Conservation (phyloP, 2,329 filamentous ascomycete species). For the Arthrocladium fulminans region DNA sequence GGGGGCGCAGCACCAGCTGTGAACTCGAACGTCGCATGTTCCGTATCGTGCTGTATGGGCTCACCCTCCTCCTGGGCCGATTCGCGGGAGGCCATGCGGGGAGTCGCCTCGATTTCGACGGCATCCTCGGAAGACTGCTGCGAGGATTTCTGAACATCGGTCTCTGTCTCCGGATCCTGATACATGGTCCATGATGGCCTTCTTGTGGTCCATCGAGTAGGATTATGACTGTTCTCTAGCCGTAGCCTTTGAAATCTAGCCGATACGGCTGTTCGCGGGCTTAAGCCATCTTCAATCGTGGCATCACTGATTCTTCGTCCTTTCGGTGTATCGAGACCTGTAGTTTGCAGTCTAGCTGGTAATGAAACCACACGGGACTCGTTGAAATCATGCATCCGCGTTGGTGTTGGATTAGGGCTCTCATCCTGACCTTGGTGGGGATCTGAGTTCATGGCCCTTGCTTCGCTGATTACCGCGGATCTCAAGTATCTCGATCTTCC, state of each 20-base stretch:
- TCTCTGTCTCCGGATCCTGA: background rate
- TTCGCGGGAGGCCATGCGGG: background rate
- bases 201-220: background rate
- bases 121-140: background rate
- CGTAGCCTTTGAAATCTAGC: constrained; percentile 1
- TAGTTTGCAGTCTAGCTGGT: constrained; percentile 1
- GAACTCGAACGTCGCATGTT: background rate
- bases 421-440: background rate
- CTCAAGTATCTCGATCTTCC: background rate
- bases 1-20: background rate
- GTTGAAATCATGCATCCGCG: background rate
- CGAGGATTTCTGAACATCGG: background rate
- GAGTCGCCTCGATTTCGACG: background rate
- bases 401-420: background rate
- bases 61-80: background rate
- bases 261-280: constrained; percentile 5
- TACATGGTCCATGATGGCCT: background rate
- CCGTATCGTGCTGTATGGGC: background rate
- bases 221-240: background rate
- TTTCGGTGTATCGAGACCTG: background rate
- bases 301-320: background rate
- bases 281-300: background rate
- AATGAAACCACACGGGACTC: background rate
- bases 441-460: background rate
- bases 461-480: too few species aligned